phyloP scores from a whole-genome alignment of 495 filamentous ascomycete genomes.

The Aspergillus avenaceus region DNA sequence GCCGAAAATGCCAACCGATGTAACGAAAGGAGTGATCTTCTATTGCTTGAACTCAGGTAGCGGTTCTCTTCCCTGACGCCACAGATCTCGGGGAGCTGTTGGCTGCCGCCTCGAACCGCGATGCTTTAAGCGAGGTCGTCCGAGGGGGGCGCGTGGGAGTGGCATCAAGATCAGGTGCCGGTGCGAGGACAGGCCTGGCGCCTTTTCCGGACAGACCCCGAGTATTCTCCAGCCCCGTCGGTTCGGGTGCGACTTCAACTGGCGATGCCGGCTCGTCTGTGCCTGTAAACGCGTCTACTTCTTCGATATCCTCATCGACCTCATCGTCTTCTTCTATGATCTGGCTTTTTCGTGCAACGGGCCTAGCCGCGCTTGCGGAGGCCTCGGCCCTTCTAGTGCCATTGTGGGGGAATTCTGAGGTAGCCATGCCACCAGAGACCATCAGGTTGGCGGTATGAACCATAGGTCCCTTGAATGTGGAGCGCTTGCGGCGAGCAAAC shows the following conservation, averaged over 20 bases:
- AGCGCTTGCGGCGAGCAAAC: conserved; percentile 87
- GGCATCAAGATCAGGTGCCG: conserved; percentile 31
- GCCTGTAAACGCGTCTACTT: conserved; percentile 64
- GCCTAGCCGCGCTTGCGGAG: conserved; percentile 53
- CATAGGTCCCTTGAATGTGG: conserved; percentile 84
- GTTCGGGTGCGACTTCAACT: conserved; percentile 16
- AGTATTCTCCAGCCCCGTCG: conserved; percentile 1
- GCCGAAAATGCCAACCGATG: conserved; percentile 1
- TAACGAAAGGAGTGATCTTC: not conserved
- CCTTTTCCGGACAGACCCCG: conserved; percentile 18
- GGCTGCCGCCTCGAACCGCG: conserved; percentile 8
- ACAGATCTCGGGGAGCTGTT: conserved; percentile 12
- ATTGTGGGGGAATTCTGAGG: conserved; percentile 33
- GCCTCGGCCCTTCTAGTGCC: conserved; percentile 42
- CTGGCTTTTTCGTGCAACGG: conserved; percentile 49
- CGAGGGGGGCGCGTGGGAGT: conserved; percentile 32
- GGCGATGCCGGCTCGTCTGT: conserved; percentile 39
- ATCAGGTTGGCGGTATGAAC: conserved; percentile 51
- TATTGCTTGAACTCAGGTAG: conserved; percentile 3
- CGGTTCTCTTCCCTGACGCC: conserved; percentile 3
- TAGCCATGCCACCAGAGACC: conserved; percentile 31
- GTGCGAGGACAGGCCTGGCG: conserved; percentile 28
- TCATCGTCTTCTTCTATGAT: conserved; percentile 88
- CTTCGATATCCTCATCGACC: conserved; percentile 64
- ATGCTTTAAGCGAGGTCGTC: conserved; percentile 33